phyloP scores from a whole-genome alignment of 257 asterid genomes.

The Solanum paucissectum region DNA sequence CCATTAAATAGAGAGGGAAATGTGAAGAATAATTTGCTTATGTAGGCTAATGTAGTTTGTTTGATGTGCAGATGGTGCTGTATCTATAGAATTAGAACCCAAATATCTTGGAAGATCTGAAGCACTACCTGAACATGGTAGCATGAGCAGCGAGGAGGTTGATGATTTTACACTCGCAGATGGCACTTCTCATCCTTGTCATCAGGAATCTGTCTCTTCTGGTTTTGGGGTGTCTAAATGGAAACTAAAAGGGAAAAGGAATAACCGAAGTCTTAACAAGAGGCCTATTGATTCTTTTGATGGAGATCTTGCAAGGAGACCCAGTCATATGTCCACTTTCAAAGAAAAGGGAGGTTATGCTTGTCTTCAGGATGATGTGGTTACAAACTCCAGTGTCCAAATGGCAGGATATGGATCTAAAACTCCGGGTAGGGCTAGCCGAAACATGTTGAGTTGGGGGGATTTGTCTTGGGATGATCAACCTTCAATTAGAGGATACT shows the following conservation, averaged over 20 bases:
- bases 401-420: slow-evolving; percentile 33
- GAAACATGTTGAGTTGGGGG: slow-evolving; percentile 25
- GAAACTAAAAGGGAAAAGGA: slow-evolving; percentile 81
- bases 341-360: slow-evolving; percentile 26
- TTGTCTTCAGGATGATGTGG: slow-evolving; percentile 20
- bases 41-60: slow-evolving; percentile 5
- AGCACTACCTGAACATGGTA: slow-evolving; percentile 51
- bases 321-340: slow-evolving; percentile 23
- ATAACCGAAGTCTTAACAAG: slow-evolving; percentile 48
- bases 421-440: slow-evolving; percentile 20
- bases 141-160: slow-evolving; percentile 68
- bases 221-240: slow-evolving; percentile 55
- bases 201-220: slow-evolving; percentile 24
- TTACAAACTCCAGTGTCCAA: slow-evolving; percentile 24
- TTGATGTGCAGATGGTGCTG: slow-evolving; percentile 68
- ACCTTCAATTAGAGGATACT: slow-evolving; percentile 33
- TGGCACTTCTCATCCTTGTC: slow-evolving; percentile 37
- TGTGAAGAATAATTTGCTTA: not conserved
- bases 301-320: slow-evolving; percentile 29
- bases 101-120: slow-evolving; percentile 66
- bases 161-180: slow-evolving; percentile 48
- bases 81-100: slow-evolving; percentile 72
- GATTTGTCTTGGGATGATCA: slow-evolving; percentile 38
- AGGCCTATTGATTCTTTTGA: slow-evolving; percentile 41
- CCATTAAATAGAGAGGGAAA: not conserved